These are phyloP conservation scores for Angophora floribunda DNA, from an alignment of 345 rosid genomes.

Conservation along the genomic window DNA sequence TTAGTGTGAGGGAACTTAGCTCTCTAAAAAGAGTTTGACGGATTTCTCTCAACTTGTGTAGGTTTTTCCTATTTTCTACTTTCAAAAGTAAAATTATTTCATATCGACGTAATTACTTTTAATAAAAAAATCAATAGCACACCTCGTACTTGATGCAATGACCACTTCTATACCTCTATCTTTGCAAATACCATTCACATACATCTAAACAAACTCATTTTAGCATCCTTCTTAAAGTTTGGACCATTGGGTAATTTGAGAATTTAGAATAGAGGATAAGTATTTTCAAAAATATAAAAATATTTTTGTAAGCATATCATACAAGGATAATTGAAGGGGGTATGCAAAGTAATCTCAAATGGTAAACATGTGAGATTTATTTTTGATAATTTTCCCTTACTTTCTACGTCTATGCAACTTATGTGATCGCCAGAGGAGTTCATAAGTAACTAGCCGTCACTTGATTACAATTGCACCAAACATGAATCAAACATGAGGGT, in stretches of 20 bases:
- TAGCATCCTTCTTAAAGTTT: neutral
- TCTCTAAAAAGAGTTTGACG: neutral
- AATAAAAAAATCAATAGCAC: neutral
- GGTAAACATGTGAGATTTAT: neutral
- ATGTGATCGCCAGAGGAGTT: neutral
- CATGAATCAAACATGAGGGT: neutral
- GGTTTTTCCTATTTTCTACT: neutral
- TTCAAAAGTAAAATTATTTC: no score
- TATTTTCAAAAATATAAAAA: neutral
- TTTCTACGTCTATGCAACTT: neutral
- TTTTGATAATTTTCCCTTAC: neutral
- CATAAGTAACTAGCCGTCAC: neutral
- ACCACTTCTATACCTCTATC: neutral
- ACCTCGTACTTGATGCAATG: accelerated
- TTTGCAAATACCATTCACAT: neutral
- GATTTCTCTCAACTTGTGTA: neutral
- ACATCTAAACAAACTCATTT: neutral
- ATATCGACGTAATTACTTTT: neutral
- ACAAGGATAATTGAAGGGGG: neutral
- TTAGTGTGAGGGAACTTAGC: neutral
- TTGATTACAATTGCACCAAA: neutral
- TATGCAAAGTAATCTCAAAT: neutral
- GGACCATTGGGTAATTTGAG: neutral
- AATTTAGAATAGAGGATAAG: neutral
- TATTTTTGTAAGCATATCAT: neutral